Evolutionary conservation across 768 basidiomycete genomes (phyloP), one percentile per base, ranked within the genome.

Genomic region (Mycena kentingensis): DNA sequence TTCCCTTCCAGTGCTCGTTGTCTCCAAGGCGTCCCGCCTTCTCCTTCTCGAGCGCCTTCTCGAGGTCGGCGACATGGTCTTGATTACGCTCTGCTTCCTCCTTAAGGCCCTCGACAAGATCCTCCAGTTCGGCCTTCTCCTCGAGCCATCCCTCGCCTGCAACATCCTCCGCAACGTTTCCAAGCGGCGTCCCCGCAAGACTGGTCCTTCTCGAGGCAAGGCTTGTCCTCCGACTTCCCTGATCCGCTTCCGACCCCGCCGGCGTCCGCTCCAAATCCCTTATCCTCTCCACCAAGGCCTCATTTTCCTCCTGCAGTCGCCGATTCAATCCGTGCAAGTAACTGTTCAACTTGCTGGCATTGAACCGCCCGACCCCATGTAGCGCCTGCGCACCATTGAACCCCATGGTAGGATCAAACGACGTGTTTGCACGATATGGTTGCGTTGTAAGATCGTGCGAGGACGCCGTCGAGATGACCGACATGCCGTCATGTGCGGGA

Each of bases 401-500:
- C 13, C 88, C 89, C 65, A 90, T 83, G 2, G 84, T 81, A 22
- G 89, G 89, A 62, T 94, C 93, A 55, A 94, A 92, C 7, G 91
- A 93, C 12, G 90, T 90, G 63, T 96, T 95, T 50, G 83, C 87
- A 8, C 90, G 82, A 32, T 55, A 49, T 47, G 79, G 77, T 64
- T 90, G 85, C 5, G 85, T 83, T 2, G 90, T 91, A 35, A 96
- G 74, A 65, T 96, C 93, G 58, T 95, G 89, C 21, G 93, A 93
- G 1, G 91, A 93, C 1, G 88, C 82, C 1, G 88, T 91, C 3
- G 91, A 93, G 41, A 90, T 74, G 67, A 88, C 84, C 1, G 91
- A 93, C 0, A 76, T 81, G 34, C 80, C 75, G 54, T 85, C 86
- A 10, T 55, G 68, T 69, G 65, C 57, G 2, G 67, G 63, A 2